Base-by-base conservation (phyloP, 371 early-diverging fungal species). In the Racocetra persica region DNA sequence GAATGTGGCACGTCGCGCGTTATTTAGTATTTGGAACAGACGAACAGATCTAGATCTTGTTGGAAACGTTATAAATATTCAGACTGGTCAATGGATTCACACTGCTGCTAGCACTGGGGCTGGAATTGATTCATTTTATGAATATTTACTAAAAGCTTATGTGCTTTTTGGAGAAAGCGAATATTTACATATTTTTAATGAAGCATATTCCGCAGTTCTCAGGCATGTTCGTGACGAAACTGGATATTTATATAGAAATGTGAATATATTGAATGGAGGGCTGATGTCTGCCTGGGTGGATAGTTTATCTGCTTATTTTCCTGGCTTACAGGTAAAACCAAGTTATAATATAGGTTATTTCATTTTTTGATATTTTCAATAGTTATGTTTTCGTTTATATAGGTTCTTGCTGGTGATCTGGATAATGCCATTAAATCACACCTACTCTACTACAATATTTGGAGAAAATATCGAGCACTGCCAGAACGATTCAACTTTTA, bases 81-180 rank as follows among this genome's bases (percentile, higher is more conserved):
- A 89, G 60, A 88, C 88, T 24, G 93, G 92, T 2, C 84, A 85
- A 71, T 95, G 95, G 95, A 86, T 89, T n/a, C 89, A 92, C 41
- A 86, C 88, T 3, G 89, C 91, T n/a, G 86, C 93, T 24, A 91
- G 93, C 8, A 92, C 96, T 20, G 96, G 98, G 20, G 98, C 98
- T 4, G 98, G 98, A 51, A 90, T 96, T 26, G 99, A 98, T 85
- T 96, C 97, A 8, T 92, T 94, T 28, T 98, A 92, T 85, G 98
- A 98, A 87, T 98, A 98, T 80, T 86, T 97, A 52, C 82, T 97
- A 22, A 98, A 98, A 84, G 91, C 94, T 0, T 92, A 95, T 81
- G 87, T 97, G 5, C 88, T 97, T 18, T 95, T 98, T 88, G 96
- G 94, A 13, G 97, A 96, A 74, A 77, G 84, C 0, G 88, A 91